Evolutionary conservation across 2,329 filamentous ascomycete species (phyloP), one percentile per base, ranked within the genome.

Genomic region (Ophiostoma perfectum): DNA sequence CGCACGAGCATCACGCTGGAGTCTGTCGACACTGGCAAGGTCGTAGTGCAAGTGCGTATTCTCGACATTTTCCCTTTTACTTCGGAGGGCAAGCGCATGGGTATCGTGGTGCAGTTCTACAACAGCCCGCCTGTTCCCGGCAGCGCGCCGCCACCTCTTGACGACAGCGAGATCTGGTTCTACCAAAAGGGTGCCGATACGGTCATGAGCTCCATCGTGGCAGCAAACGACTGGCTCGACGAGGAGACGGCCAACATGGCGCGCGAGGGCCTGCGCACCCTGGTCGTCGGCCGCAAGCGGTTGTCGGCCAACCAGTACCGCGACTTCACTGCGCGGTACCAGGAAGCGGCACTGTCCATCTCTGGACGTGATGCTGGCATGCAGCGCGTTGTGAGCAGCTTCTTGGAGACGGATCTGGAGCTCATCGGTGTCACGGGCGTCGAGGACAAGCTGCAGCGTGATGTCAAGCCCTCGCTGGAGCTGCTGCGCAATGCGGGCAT

Each of bases 181-280:
- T 98, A 94, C 76, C 93, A 99, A 75, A 99, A 99, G 78, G 95
- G 95, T 70, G 96, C 95, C 2, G 96, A 99, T 77, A 98, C 95
- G 0, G 94, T 99, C 72, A 99, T 99, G 96, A 87, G 89, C n/a
- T 85, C 89, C 3, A 98, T 99, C 72, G 95, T 99, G 47, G 92
- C 90, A 7, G 88, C 93, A 18, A 99, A 98, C 75, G 95, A 99
- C 80, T 99, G 95, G 96, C 87, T 99, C 0, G 95, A 99, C 73
- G 95, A 99, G 78, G 95, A 99, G 78, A 98, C 95, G 0, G 92
- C 92, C n/a, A 99, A 99, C 77, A 99, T 99, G 96, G 96, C 96
- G 5, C 88, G 95, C 64, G 96, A 99, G 81, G 95, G 95, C 52
- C 82, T 99, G 65, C 89, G 95, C 69, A 99, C 95, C 0, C 83